Conservation (phyloP, 208 protist genomes). For the Trypanosoma conorhini region DNA sequence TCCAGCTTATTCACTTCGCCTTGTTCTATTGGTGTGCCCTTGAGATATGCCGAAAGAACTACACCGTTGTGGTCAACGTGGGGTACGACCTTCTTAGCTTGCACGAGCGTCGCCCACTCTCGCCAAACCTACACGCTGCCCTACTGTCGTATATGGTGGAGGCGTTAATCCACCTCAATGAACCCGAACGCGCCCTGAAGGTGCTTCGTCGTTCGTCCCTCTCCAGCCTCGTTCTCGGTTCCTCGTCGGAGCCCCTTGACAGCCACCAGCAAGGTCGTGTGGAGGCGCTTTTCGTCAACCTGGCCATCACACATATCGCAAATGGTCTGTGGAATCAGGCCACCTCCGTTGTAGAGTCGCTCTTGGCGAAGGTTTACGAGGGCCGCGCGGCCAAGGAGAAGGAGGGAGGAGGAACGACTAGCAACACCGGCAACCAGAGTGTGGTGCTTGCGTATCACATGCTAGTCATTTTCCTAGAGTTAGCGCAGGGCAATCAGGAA, state of each 20-base stretch:
- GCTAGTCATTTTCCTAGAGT: constrained; percentile 77
- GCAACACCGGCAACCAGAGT: constrained; percentile 37
- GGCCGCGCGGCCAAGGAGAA: constrained; percentile 28
- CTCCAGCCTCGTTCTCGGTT: constrained; percentile 55
- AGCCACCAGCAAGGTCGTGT: constrained; percentile 76
- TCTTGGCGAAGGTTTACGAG: constrained; percentile 82
- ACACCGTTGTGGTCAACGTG: constrained; percentile 64
- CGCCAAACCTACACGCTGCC: constrained; percentile 64
- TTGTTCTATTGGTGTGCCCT: constrained; percentile 80
- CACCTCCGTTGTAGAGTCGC: constrained; percentile 70
- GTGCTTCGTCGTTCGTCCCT: constrained; percentile 69
- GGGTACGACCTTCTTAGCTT: constrained; percentile 69
- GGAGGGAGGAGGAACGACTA: not conserved
- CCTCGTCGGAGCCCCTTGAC: constrained; percentile 45
- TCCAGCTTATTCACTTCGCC: constrained; percentile 62
- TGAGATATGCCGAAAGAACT: constrained; percentile 78
- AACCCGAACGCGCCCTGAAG: constrained; percentile 70
- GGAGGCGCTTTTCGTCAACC: constrained; percentile 83
- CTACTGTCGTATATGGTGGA: constrained; percentile 84
- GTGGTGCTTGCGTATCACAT: constrained; percentile 78
- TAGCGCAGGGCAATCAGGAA: constrained; percentile 84
- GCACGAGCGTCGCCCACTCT: constrained; percentile 60
- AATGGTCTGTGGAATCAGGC: constrained; percentile 86
- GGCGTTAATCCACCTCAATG: constrained; percentile 82
- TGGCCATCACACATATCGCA: constrained; percentile 82